A percentile compares a stretch with the other conserved stretches of the same genome.
Conservation (phyloP, 2,329 filamentous ascomycete species). For the Scortechinia acanthostroma region DNA sequence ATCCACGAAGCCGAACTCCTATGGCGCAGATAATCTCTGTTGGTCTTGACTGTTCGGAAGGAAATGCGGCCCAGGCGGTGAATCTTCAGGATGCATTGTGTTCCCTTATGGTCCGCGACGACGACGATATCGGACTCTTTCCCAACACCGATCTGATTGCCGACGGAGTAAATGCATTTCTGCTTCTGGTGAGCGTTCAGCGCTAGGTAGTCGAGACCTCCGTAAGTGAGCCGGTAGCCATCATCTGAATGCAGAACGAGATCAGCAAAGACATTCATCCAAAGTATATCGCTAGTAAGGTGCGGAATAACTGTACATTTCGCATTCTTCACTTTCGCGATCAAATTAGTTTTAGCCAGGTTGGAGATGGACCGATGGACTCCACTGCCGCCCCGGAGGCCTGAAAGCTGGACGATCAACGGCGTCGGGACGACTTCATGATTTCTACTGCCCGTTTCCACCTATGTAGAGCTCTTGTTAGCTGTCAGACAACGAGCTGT, state of each 20-base stretch:
- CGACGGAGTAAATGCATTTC: slow-evolving; percentile 80
- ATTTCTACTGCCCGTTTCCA: slow-evolving; percentile 89
- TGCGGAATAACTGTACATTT: slow-evolving; percentile 40
- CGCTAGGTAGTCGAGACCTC: slow-evolving; percentile 94
- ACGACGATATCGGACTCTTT: slow-evolving; percentile 98
- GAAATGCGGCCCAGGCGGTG: slow-evolving; percentile 92
- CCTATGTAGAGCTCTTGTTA: slow-evolving; percentile 43
- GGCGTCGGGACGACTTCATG: slow-evolving; percentile 93
- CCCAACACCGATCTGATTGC: slow-evolving; percentile 88
- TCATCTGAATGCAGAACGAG: slow-evolving; percentile 44
- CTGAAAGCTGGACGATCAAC: slow-evolving; percentile 77
- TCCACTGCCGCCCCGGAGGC: slow-evolving; percentile 71
- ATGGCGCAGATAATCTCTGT: slow-evolving; percentile 88
- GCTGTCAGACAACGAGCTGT: slow-evolving; percentile 17
- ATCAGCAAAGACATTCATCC: neutral
- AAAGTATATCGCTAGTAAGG: neutral
- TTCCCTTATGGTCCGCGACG: slow-evolving; percentile 72
- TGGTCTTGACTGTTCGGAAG: slow-evolving; percentile 91
- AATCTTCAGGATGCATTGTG: slow-evolving; percentile 84
- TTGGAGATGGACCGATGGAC: slow-evolving; percentile 83
- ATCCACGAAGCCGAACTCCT: slow-evolving; percentile 77
- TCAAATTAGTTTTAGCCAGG: slow-evolving; percentile 84
- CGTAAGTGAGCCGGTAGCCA: slow-evolving; percentile 92
- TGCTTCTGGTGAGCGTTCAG: slow-evolving; percentile 80
- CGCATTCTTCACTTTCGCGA: slow-evolving; percentile 87